phyloP scores from a whole-genome alignment of 2,329 filamentous ascomycete species.

The Zymoseptoria brevis region DNA sequence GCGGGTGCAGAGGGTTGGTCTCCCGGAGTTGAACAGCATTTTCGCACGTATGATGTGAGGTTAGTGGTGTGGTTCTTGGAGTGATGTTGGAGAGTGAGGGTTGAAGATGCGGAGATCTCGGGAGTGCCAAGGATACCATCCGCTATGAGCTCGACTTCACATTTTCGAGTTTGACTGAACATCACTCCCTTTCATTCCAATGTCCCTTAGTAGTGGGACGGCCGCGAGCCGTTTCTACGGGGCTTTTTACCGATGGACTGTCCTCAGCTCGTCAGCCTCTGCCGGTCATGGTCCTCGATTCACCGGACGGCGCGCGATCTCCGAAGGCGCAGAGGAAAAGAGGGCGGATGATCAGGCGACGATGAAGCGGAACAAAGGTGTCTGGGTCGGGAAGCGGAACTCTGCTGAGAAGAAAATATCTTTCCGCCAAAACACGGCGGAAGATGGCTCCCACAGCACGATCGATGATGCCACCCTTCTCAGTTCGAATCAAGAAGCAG shows the following conservation, averaged over 20 bases:
- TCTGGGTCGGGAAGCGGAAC: no score
- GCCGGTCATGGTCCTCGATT: not conserved
- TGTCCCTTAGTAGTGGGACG: constrained; percentile 5
- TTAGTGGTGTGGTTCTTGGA: not conserved
- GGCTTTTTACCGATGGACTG: constrained; percentile 38
- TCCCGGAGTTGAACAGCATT: constrained; percentile 14
- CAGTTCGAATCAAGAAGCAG: no score
- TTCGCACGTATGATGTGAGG: constrained; percentile 3
- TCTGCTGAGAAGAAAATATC: no score
- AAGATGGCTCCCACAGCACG: no score
- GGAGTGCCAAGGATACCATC: constrained; percentile 9
- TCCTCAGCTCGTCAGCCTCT: constrained; percentile 15
- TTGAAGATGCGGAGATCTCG: constrained; percentile 8
- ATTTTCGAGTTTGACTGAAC: not conserved
- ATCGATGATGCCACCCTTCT: no score
- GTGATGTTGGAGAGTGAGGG: not conserved
- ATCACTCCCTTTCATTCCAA: not conserved
- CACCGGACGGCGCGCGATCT: not conserved
- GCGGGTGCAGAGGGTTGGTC: constrained; percentile 11
- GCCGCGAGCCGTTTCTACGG: constrained; percentile 35
- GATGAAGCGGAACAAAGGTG: not conserved
- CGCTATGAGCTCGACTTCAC: not conserved
- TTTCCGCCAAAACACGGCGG: no score
- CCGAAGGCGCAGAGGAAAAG: not conserved
- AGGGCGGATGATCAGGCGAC: not conserved